phyloP scores from a whole-genome alignment of 169 alveolate species.

The Perkinsus olseni region DNA sequence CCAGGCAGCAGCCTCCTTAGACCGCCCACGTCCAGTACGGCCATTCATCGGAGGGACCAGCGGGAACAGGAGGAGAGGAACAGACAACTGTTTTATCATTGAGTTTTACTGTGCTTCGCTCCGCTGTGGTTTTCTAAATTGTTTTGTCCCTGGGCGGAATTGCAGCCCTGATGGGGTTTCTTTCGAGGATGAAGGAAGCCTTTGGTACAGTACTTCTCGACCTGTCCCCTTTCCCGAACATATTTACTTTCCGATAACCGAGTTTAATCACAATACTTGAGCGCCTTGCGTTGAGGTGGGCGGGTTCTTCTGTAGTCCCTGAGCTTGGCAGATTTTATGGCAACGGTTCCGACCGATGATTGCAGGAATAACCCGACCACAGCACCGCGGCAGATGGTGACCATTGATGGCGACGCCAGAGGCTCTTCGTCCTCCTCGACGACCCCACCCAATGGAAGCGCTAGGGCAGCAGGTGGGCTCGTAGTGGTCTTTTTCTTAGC shows the following conservation, averaged over 20 bases:
- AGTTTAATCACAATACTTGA: no score
- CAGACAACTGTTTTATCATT: not conserved
- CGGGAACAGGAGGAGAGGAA: not conserved
- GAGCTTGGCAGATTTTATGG: no score
- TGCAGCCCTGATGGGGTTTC: no score
- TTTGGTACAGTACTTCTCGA: no score
- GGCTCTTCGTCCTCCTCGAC: not conserved
- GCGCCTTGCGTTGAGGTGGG: no score
- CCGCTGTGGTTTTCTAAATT: not conserved
- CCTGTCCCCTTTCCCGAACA: no score
- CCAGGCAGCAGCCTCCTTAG: not conserved
- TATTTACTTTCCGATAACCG: no score
- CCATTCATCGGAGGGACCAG: not conserved
- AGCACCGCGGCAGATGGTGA: no score
- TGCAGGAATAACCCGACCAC: not conserved
- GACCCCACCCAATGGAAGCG: not conserved
- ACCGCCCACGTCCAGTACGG: not conserved
- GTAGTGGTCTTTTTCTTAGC: not conserved
- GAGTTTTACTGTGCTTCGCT: not conserved
- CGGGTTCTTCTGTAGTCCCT: no score
- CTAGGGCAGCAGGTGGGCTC: no score
- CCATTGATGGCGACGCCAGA: not conserved
- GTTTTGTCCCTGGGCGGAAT: not conserved
- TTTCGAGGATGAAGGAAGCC: no score
- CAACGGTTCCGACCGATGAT: no score